Evolutionary conservation across 345 rosid genomes (phyloP), one percentile per base, ranked within the genome.

Genomic region (Zanthoxylum bungeanum): DNA sequence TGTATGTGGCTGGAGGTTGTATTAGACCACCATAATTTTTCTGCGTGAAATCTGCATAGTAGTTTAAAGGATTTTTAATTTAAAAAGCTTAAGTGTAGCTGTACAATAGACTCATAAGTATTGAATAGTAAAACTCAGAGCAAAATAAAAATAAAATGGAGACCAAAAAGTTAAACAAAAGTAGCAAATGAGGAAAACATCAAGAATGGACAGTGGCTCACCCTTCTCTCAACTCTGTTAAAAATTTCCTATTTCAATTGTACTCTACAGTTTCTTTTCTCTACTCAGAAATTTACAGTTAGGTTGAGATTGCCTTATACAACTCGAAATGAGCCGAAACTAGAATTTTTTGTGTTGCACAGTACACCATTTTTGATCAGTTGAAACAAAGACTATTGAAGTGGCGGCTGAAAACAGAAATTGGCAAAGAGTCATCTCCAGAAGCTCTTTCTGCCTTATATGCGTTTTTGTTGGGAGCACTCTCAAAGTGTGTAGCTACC

Each of bases 281-380:
- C 50, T 1, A 28, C 8, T 22, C 7, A 16, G 60, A 68, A 67
- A 25, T 24, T 37, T 68, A 53, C 28, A 30, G 9, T 47, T 49
- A 12, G 44, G 31, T 55, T 59, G 55, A 36, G 66, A 53, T 37
- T 64, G 71, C 5, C 56, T 50, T 58, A 46, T 7, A 31, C n/a
- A 24, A 58, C 30, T 16, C 34, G 68, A 69, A 44, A 4, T 51
- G 33, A 17, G 51, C 85, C 81, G 77, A 78, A 75, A 52, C 36
- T 55, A 33, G 3, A 70, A 31, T 66, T 70, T 66, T 70, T 67
- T 40, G 19, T 68, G 30, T 74, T 74, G 66, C 67, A 75, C 85
- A 94, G 97, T 92, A 92, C 73, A 94, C 98, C 9, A 93, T 85
- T 64, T 94, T 94, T 80, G 97, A 94, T 87, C 98, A 94, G 82